Evolutionary conservation across 192 early-diverging fungal species (phyloP).

Genomic region (Coemansia sp.): DNA sequence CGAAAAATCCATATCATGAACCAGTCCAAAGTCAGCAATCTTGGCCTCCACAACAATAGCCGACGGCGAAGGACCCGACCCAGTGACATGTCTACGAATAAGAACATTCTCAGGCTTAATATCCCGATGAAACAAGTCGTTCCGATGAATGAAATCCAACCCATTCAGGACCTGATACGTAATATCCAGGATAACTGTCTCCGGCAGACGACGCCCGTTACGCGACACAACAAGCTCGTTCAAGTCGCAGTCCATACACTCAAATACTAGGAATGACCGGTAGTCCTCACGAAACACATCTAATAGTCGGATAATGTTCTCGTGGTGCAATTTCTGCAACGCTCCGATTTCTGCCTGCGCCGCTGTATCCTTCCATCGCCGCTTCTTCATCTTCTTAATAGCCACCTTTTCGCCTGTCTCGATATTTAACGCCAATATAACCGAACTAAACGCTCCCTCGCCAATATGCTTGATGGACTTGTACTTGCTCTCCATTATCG

Average conservation of each 20-base stretch:
- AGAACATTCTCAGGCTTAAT: conserved; percentile 98
- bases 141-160: conserved; percentile 89
- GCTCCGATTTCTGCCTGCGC: conserved; percentile 55
- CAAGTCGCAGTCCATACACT: conserved; percentile 94
- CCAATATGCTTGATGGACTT: conserved; percentile 54
- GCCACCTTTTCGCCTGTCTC: conserved; percentile 56
- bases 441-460: conserved; percentile 61
- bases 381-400: conserved; percentile 62
- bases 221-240: conserved; percentile 86
- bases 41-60: conserved; percentile 65
- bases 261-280: conserved; percentile 93
- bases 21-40: conserved; percentile 96
- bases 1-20: conserved; percentile 83
- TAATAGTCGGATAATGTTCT: conserved; percentile 82
- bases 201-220: conserved; percentile 65
- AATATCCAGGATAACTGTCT: conserved; percentile 72
- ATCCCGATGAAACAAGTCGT: conserved; percentile 93
- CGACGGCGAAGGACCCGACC: conserved; percentile 38
- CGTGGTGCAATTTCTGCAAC: conserved; percentile 62
- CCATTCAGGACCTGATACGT: conserved; percentile 90
- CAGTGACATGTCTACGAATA: conserved; percentile 53
- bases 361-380: conserved; percentile 60
- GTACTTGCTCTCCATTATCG: conserved; percentile 54
- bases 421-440: conserved; percentile 50
- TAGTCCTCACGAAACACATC: conserved; percentile 86